Evolutionary conservation across 345 rosid genomes (phyloP), one percentile per base, ranked within the genome.

Genomic region (Linum usitatissimum): DNA sequence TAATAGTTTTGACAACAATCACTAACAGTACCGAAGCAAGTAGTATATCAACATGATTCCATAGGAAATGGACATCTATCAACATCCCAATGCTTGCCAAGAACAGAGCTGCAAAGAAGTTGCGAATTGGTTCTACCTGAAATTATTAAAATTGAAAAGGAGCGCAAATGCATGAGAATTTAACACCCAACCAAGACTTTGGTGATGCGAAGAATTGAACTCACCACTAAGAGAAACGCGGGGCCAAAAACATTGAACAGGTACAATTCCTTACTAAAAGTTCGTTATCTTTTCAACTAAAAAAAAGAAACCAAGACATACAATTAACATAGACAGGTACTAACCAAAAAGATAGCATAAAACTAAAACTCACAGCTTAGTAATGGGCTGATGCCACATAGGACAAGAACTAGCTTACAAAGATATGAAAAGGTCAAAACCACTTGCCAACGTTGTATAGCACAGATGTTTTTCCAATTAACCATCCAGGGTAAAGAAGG

Each of bases 31-130:
- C 97, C 36, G 97, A 85, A 55, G 97, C 95, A 49, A 90, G 69
- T 64, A 90, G 80, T 62, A 90, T 86, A 69, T 90, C 97, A 62
- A 90, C 90, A 69, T 90, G 97, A 65, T 78, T 90, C 97, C 97
- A 90, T 66, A 90, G 86, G 74, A 89, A 89, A 65, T 89, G 96
- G 69, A 89, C 83, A 72, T 89, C 80, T 66, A 89, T 89, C 76
- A 89, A 66, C 97, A 90, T 90, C 66, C 97, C 97, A 9, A 90
- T 87, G 70, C 97, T 90, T 68, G 97, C 88, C 69, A 90, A 90
- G 78, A 90, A 90, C 60, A 90, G 83, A 28, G 97, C 95, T 65
- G 97, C 97, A 78, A 90, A 90, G 75, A 90, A 83, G 63, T 90
- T 90, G 61, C 95, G 95, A 77, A 90, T 82, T 62, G 97, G 97